These are phyloP conservation scores for Fraxinus pennsylvanica DNA, from an alignment of 257 asterid species.

Conservation along the genomic window DNA sequence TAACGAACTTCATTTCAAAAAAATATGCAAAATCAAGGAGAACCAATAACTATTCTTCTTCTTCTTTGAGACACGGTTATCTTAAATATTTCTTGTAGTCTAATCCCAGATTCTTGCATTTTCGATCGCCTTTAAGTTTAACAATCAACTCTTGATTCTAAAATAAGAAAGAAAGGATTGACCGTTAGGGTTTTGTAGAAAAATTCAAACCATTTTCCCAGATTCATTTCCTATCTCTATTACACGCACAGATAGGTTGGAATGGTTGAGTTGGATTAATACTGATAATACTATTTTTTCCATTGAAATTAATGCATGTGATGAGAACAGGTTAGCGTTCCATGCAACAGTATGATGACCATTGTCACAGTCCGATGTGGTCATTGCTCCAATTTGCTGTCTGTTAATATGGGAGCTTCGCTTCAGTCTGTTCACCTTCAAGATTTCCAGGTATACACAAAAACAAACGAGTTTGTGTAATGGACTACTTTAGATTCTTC, in stretches of 20 bases:
- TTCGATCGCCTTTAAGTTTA: neutral
- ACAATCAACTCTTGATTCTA: neutral
- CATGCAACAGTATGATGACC: slow-evolving; percentile 68
- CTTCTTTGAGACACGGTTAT: neutral
- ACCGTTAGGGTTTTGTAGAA: neutral
- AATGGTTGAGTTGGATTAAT: neutral
- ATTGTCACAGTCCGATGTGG: slow-evolving; percentile 94
- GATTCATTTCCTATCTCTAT: neutral
- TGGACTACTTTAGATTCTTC: no score
- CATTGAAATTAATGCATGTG: slow-evolving; percentile 9
- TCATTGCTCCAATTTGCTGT: slow-evolving; percentile 80
- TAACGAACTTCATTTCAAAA: slow-evolving; percentile 7
- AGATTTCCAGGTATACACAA: slow-evolving; percentile 63
- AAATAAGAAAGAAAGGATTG: neutral
- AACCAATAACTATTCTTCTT: neutral
- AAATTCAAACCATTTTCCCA: neutral
- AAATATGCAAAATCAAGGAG: neutral
- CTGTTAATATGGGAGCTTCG: slow-evolving; percentile 74
- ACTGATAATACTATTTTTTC: neutral
- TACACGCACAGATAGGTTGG: neutral
- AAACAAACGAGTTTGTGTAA: no score
- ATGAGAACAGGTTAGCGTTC: slow-evolving; percentile 74
- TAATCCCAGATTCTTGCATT: neutral
- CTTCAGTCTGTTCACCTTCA: slow-evolving; percentile 69
- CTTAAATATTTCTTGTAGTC: neutral